phyloP scores from a whole-genome alignment of 306 rosid genomes.

The Adenanthera pavonina region DNA sequence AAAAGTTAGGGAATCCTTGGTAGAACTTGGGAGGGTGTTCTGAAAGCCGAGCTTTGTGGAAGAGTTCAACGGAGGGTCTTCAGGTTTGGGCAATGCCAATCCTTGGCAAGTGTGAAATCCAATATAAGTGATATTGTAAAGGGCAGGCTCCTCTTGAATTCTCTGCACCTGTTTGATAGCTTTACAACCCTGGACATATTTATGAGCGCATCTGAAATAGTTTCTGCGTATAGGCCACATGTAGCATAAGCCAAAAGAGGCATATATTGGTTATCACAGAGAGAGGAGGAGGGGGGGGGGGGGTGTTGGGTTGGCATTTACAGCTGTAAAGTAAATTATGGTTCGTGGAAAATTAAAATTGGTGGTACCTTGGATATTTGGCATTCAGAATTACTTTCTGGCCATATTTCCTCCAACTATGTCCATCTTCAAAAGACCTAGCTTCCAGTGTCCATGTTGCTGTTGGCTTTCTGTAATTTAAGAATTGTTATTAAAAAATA shows the following conservation, averaged over 20 bases:
- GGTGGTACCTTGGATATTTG: neutral
- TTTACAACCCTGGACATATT: slow-evolving; percentile 48
- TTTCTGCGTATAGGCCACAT: neutral
- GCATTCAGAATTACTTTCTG: neutral
- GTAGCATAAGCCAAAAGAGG: neutral
- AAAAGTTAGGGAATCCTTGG: too few relatives aligned
- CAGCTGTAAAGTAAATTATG: neutral
- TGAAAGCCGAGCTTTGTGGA: too few relatives aligned
- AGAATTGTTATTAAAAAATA: neutral
- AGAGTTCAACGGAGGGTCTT: too few relatives aligned
- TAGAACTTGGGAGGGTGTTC: too few relatives aligned
- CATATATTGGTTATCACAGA: too few relatives aligned
- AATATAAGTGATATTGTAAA: slow-evolving; percentile 43
- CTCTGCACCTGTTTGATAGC: slow-evolving; percentile 64
- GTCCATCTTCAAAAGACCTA: neutral
- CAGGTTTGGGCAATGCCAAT: too few relatives aligned
- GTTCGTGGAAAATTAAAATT: neutral
- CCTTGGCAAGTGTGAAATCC: too few relatives aligned
- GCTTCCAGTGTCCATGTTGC: too few relatives aligned
- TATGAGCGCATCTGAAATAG: neutral
- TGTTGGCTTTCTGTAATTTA: neutral
- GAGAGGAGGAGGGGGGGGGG: too few relatives aligned
- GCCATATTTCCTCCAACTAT: neutral
- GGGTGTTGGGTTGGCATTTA: neutral
- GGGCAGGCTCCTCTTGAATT: slow-evolving; percentile 53